These are phyloP conservation scores for Epicoccum sorghinum DNA, from an alignment of 2,329 filamentous ascomycete genomes.

Conservation along the genomic window DNA sequence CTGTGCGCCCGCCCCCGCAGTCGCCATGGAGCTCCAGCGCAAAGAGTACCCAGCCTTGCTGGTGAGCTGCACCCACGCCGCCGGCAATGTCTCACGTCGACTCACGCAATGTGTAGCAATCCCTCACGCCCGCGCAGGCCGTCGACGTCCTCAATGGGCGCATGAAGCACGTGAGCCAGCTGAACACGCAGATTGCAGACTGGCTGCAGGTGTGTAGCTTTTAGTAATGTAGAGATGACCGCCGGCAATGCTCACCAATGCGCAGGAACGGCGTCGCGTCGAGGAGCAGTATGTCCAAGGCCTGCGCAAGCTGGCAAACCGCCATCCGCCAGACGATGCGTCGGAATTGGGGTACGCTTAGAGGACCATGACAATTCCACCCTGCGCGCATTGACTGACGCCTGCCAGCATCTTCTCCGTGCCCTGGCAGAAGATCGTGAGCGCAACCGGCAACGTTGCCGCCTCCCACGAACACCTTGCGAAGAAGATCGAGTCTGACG, in stretches of 20 bases:
- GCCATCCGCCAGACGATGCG: conserved; percentile 73
- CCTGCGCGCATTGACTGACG: conserved; percentile 30
- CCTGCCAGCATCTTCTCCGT: conserved; percentile 77
- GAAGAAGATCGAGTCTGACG: conserved; percentile 82
- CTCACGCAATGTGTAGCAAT: conserved; percentile 63
- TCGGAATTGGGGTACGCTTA: conserved; percentile 82
- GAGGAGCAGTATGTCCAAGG: conserved; percentile 88
- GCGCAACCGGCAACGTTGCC: conserved; percentile 79
- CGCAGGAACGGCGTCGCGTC: conserved; percentile 86
- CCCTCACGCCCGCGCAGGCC: conserved; percentile 81
- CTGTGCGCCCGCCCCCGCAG: conserved; percentile 34
- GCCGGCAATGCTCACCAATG: conserved; percentile 28
- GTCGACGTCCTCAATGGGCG: conserved; percentile 83
- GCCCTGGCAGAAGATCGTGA: conserved; percentile 88
- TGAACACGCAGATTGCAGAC: conserved; percentile 92
- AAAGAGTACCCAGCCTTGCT: conserved; percentile 93
- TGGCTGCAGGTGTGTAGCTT: conserved; percentile 82
- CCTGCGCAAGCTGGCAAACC: conserved; percentile 78
- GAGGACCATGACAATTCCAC: not conserved
- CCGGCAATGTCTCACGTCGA: conserved; percentile 28
- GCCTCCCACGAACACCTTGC: conserved; percentile 82
- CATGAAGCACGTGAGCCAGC: conserved; percentile 80
- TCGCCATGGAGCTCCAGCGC: conserved; percentile 70
- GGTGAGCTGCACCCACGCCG: conserved; percentile 60
- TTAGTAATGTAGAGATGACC: conserved; percentile 3